phyloP scores from a whole-genome alignment of 2,329 filamentous ascomycete species.

The Verticillium albo-atrum region DNA sequence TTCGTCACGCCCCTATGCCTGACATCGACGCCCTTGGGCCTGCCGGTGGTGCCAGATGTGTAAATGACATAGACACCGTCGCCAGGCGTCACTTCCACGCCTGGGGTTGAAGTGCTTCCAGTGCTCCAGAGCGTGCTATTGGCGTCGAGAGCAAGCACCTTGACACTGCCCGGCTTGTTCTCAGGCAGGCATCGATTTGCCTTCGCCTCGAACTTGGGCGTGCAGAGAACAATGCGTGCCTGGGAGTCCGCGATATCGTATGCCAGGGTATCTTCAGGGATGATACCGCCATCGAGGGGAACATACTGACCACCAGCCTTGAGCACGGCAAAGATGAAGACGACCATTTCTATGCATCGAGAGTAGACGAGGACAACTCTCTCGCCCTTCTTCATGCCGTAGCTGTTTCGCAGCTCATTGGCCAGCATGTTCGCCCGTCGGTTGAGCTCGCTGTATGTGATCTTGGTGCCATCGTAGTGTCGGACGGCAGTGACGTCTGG shows the following conservation, averaged over 20 bases:
- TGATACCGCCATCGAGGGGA: conserved; percentile 52
- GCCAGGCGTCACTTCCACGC: conserved; percentile 25
- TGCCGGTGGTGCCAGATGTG: conserved; percentile 54
- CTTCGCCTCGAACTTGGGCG: conserved; percentile 19
- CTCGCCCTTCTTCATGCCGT: conserved; percentile 37
- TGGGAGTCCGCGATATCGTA: conserved; percentile 44
- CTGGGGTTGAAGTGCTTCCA: conserved; percentile 9
- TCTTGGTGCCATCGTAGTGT: conserved; percentile 23
- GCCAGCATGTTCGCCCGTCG: conserved; percentile 35
- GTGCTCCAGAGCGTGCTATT: conserved; percentile 9
- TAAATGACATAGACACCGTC: conserved; percentile 46
- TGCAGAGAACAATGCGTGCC: conserved; percentile 40
- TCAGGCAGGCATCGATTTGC: conserved; percentile 6
- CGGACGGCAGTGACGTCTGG: conserved; percentile 34
- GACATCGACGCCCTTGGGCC: conserved; percentile 55
- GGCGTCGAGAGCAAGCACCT: conserved; percentile 9
- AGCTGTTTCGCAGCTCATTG: conserved; percentile 25
- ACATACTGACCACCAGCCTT: conserved; percentile 56
- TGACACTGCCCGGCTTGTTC: conserved; percentile 3
- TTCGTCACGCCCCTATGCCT: conserved; percentile 32
- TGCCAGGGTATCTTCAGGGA: conserved; percentile 40
- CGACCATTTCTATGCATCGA: conserved; percentile 51
- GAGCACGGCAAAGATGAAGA: conserved; percentile 51
- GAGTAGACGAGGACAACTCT: conserved; percentile 51
- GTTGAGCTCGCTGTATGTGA: conserved; percentile 43